phyloP scores from a whole-genome alignment of 306 rosid species.

The Rosa lucieae region DNA sequence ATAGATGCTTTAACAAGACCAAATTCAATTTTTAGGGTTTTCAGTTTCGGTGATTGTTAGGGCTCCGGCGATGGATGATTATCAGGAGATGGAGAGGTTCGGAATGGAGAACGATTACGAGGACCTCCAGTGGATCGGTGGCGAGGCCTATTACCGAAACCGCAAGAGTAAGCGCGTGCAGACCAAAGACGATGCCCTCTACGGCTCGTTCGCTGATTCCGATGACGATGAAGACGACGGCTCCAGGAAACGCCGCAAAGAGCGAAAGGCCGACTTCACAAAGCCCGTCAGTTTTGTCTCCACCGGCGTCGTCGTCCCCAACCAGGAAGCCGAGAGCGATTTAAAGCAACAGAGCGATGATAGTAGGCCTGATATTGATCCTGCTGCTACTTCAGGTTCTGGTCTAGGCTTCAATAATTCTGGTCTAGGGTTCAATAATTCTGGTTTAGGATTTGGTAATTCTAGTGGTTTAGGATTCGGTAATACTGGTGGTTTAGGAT shows the following conservation, averaged over 20 bases:
- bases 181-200: conserved; percentile 73
- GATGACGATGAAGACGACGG: conserved; percentile 49
- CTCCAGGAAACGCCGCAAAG: conserved; percentile 57
- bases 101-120: conserved; percentile 86
- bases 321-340: conserved; percentile 48
- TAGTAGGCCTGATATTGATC: conserved; percentile 25
- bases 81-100: conserved; percentile 82
- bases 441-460: conserved; percentile 39
- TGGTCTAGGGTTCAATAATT: conserved; percentile 50
- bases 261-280: conserved; percentile 50
- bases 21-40: not conserved
- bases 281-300: conserved; percentile 85
- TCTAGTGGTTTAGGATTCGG: conserved; percentile 39
- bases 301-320: conserved; percentile 70
- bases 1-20: too few species aligned
- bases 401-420: conserved; percentile 53
- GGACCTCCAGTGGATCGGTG: conserved; percentile 65
- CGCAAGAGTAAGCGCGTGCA: conserved; percentile 73
- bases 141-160: conserved; percentile 59
- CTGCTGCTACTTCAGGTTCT: conserved; percentile 49
- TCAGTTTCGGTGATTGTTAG: too few species aligned
- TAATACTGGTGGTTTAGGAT: conserved; percentile 36
- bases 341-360: conserved; percentile 40
- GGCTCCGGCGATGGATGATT: conserved; percentile 56
- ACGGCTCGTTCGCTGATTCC: conserved; percentile 63